These are phyloP conservation scores for Epichloe typhina DNA, from an alignment of 2,329 filamentous ascomycete species.

Conservation along the genomic window DNA sequence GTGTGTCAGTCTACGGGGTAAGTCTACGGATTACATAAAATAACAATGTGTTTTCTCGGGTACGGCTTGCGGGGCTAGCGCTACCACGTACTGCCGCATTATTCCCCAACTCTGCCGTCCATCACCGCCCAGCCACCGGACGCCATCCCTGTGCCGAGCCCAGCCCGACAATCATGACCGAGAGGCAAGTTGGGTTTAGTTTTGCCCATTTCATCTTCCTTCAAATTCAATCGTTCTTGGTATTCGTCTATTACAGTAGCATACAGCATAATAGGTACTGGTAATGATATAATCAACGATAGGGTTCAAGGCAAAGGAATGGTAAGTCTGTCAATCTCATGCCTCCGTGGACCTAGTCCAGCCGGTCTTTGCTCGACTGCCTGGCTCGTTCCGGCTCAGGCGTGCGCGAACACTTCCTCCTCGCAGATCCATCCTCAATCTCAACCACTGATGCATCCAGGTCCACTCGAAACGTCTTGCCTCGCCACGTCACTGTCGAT, in stretches of 20 bases:
- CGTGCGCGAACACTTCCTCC: constrained; percentile 6
- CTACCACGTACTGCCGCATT: too few relatives aligned
- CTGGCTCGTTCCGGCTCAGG: constrained; percentile 12
- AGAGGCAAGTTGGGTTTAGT: neutral
- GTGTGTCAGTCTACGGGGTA: neutral
- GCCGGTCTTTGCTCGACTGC: constrained; percentile 14
- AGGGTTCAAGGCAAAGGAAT: neutral
- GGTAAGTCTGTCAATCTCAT: neutral
- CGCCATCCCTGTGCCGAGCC: neutral
- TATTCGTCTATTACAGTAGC: neutral
- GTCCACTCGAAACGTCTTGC: constrained; percentile 66
- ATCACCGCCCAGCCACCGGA: neutral
- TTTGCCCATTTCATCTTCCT: neutral
- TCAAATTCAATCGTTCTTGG: neutral
- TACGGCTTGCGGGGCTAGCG: neutral
- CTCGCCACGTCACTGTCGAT: constrained; percentile 76
- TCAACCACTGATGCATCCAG: constrained; percentile 68
- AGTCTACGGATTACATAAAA: too few relatives aligned
- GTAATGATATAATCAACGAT: neutral
- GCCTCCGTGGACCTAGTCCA: constrained; percentile 9
- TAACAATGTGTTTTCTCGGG: neutral
- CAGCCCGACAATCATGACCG: neutral
- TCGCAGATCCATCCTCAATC: constrained; percentile 5
- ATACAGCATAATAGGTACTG: neutral
- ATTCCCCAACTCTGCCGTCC: too few relatives aligned